Base-by-base conservation (phyloP, 2,329 filamentous ascomycete genomes). In the Aspergillus sp. region DNA sequence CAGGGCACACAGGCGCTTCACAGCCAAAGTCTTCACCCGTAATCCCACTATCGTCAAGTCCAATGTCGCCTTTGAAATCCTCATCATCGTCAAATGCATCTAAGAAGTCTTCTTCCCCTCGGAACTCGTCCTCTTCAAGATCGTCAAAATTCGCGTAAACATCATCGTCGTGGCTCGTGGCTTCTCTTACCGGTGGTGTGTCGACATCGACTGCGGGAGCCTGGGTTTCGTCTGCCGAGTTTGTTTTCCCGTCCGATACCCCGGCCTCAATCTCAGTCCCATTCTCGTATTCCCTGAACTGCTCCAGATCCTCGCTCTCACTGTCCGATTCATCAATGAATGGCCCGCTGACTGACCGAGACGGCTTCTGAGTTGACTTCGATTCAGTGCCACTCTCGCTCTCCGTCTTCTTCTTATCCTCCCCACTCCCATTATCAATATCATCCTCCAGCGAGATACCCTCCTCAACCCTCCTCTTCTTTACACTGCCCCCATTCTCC, bases 71-170 rank as follows among this genome's bases (percentile, higher is more conserved):
- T 6, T 80, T 78, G 60, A 15, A 19, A 4, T 59, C 47, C 32
- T 76, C 72, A 7, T 79, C 81, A 8, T 80, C 78, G 61, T 86
- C 85, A 65, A 86, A 82, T 3, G 91, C 81, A 68, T 88, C 87
- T 51, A 86, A 78, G 64, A 83, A 84, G 71, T 90, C 88, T 69
- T 90, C 87, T 41, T 88, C 62, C 25, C 41, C 88, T 67, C 83
- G 80, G 64, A 88, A 84, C 55, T 84, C 80, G 13, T 86, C 82
- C 17, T 87, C 85, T 67, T 90, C 87, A 67, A 88, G 75, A 71
- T 84, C 82, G 64, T 84, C 84, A 70, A 85, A 84, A 67, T 80
- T 80, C 62, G 75, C 77, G 76, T 80, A 82, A 54, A 84, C 82
- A 66, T 83, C 76, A 61, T 75, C 65, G 63, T 70, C 80, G 60